Conservation (phyloP, 169 alveolate species). For the Fabrea salina region DNA sequence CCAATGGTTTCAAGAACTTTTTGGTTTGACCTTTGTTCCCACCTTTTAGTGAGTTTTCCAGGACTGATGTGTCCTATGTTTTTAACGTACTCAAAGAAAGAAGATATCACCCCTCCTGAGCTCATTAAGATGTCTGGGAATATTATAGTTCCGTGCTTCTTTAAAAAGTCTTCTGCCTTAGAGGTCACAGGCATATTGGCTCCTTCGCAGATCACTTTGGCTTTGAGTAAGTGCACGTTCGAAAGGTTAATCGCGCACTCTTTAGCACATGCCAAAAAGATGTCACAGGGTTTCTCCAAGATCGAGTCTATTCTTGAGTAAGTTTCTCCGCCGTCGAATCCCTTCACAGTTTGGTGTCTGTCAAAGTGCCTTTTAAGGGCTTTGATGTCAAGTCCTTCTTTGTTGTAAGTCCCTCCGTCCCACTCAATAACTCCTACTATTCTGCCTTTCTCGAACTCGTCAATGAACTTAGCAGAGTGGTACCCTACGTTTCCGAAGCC, state of each 20-base stretch:
- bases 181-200: conserved; percentile 67
- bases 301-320: background rate
- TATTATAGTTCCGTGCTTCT: conserved; percentile 16
- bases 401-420: conserved; percentile 50
- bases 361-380: conserved; percentile 5
- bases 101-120: conserved; percentile 40
- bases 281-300: conserved; percentile 42
- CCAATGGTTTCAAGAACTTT: background rate
- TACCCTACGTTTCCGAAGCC: conserved; percentile 66
- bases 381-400: conserved; percentile 42
- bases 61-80: conserved; percentile 35
- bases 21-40: conserved; percentile 37
- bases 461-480: conserved; percentile 42
- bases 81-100: conserved; percentile 43
- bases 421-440: conserved; percentile 48
- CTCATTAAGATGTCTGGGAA: conserved; percentile 36
- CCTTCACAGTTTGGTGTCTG: conserved; percentile 28
- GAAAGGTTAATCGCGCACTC: conserved; percentile 31
- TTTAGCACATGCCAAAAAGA: conserved; percentile 41
- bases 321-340: conserved; percentile 43
- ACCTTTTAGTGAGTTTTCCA: conserved; percentile 41
- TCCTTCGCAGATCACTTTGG: conserved; percentile 64
- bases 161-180: conserved; percentile 54
- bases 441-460: conserved; percentile 41
- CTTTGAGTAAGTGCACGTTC: conserved; percentile 49